phyloP scores from a whole-genome alignment of 768 basidiomycete genomes.

The Clitopilus hobsonii region DNA sequence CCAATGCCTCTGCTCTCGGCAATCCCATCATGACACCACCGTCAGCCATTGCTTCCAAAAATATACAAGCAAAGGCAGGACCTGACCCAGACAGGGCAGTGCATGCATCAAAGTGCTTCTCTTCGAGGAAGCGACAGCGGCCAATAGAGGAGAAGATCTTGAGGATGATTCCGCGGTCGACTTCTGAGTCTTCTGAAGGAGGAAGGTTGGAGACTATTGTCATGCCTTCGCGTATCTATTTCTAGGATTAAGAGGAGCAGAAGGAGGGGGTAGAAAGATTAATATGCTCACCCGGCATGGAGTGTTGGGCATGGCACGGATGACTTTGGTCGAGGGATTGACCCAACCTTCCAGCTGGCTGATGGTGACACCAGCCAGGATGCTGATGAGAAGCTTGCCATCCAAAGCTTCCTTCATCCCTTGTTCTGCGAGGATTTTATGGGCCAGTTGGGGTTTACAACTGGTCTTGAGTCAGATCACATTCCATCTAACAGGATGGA shows the following conservation, averaged over 20 bases:
- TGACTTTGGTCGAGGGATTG: constrained; percentile 69
- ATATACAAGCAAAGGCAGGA: constrained; percentile 94
- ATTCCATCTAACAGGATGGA: constrained; percentile 1
- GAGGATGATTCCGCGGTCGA: constrained; percentile 69
- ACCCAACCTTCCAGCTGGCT: constrained; percentile 75
- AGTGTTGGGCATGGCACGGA: constrained; percentile 98
- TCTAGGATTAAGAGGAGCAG: background rate
- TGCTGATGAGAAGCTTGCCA: constrained; percentile 92
- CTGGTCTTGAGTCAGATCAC: constrained; percentile 32
- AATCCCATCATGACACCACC: constrained; percentile 99
- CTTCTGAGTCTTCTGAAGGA: constrained; percentile 42
- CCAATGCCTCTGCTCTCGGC: constrained; percentile 88
- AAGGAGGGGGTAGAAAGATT: background rate
- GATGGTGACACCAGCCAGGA: constrained; percentile 95
- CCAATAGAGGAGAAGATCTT: constrained; percentile 98
- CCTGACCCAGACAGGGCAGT: constrained; percentile 96
- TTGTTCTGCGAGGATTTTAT: constrained; percentile 61
- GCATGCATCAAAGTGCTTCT: constrained; percentile 98
- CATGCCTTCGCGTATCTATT: constrained; percentile 98
- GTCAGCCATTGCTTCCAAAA: constrained; percentile 98
- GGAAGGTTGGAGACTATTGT: constrained; percentile 83
- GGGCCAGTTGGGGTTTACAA: constrained; percentile 91
- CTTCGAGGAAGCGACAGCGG: constrained; percentile 91
- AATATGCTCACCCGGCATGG: constrained; percentile 73
- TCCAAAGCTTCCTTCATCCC: constrained; percentile 83